Evolutionary conservation across 176 grass and related monocot species (phyloP).

Genomic region (Lolium perenne): DNA sequence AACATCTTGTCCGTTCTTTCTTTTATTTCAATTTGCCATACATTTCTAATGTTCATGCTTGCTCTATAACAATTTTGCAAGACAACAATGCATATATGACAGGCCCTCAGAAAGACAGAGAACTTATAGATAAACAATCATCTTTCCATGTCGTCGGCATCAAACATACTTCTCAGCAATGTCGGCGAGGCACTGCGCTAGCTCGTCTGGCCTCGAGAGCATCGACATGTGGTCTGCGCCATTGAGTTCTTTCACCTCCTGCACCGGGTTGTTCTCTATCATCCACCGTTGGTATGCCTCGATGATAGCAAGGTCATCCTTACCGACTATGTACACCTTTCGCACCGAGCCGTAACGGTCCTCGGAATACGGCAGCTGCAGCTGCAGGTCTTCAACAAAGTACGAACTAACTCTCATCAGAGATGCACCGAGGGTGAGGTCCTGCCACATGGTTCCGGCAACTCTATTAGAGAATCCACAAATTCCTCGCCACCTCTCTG

Average conservation of each 20-base stretch:
- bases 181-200: conserved; percentile 41
- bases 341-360: conserved; percentile 61
- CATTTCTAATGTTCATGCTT: neutral
- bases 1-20: neutral
- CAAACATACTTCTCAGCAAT: conserved; percentile 46
- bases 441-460: conserved; percentile 39
- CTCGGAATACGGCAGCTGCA: conserved; percentile 41
- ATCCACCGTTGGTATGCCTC: conserved; percentile 59
- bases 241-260: conserved; percentile 64
- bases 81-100: neutral
- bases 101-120: neutral
- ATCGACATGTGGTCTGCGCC: conserved; percentile 67
- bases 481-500: neutral
- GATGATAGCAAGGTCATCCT: conserved; percentile 47
- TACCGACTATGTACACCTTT: conserved; percentile 62
- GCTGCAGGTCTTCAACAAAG: conserved; percentile 56
- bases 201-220: conserved; percentile 60
- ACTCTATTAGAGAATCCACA: neutral
- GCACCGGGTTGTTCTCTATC: conserved; percentile 50
- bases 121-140: neutral
- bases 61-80: neutral
- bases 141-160: neutral
- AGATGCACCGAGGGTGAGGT: conserved; percentile 52
- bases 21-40: neutral
- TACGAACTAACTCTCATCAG: conserved; percentile 56